phyloP scores from a whole-genome alignment of 345 rosid genomes.

The Tarenaya hassleriana region DNA sequence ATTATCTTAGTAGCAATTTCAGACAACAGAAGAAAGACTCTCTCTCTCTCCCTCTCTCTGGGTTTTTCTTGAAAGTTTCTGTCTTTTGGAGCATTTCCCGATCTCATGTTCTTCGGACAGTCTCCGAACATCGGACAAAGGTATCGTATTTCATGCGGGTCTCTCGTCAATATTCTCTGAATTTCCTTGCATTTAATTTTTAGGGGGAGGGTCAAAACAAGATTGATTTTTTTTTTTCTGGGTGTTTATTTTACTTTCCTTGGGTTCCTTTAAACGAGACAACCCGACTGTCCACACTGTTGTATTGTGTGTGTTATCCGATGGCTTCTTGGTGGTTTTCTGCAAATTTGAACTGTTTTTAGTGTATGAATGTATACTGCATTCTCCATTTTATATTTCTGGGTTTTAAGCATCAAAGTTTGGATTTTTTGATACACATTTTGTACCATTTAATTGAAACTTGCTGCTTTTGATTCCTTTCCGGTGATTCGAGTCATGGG shows the following conservation, averaged over 20 bases:
- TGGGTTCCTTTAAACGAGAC: background rate
- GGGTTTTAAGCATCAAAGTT: background rate
- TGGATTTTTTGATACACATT: background rate
- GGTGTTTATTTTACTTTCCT: background rate
- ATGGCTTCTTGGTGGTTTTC: background rate
- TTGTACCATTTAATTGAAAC: too few relatives aligned
- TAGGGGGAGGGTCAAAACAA: too few relatives aligned
- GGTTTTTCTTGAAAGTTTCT: conserved; percentile 11
- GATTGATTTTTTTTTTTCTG: conserved; percentile 8
- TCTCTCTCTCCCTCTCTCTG: too few relatives aligned
- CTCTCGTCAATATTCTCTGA: too few relatives aligned
- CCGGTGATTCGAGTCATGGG: conserved; percentile 25
- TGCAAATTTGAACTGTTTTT: too few relatives aligned
- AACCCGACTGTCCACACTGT: background rate
- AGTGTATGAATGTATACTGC: background rate
- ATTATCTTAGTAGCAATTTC: too few relatives aligned
- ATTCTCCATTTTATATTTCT: background rate
- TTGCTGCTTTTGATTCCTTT: too few relatives aligned
- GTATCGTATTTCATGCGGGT: background rate
- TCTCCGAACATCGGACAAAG: conserved; percentile 13
- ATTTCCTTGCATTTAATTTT: too few relatives aligned
- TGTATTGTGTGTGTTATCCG: conserved; percentile 10
- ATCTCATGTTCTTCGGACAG: conserved; percentile 25
- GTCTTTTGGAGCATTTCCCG: conserved; percentile 17
- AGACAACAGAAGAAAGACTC: conserved; percentile 13